phyloP scores from a whole-genome alignment of 495 filamentous ascomycete species.

The Penicillium robsamsonii region DNA sequence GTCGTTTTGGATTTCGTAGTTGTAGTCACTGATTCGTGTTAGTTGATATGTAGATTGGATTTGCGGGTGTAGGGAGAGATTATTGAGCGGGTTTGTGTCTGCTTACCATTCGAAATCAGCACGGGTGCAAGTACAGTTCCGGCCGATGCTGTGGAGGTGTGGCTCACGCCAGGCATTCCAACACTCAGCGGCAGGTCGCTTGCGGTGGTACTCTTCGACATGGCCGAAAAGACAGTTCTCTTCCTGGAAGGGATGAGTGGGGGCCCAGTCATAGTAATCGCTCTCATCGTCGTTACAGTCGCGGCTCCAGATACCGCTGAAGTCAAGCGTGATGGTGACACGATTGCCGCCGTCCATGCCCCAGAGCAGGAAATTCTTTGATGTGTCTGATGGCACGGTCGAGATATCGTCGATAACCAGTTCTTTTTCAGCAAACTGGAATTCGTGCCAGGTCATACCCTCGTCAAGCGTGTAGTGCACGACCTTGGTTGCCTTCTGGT shows the following conservation, averaged over 20 bases:
- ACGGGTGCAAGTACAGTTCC: slow-evolving; percentile 78
- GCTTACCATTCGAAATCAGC: slow-evolving; percentile 90
- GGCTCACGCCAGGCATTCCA: slow-evolving; percentile 75
- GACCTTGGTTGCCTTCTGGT: slow-evolving; percentile 59
- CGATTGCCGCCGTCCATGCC: slow-evolving; percentile 56
- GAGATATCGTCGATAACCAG: slow-evolving; percentile 73
- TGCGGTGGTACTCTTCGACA: slow-evolving; percentile 83
- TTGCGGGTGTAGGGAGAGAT: too few relatives aligned
- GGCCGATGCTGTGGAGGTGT: slow-evolving; percentile 57
- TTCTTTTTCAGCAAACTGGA: slow-evolving; percentile 67
- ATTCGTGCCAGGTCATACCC: slow-evolving; percentile 71
- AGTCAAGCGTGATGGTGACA: slow-evolving; percentile 79
- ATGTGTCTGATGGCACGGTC: slow-evolving; percentile 84
- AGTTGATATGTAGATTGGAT: slow-evolving; percentile 3
- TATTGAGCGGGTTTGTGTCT: neutral
- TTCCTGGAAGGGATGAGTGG: slow-evolving; percentile 70
- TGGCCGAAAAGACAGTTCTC: slow-evolving; percentile 91
- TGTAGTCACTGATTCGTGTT: slow-evolving; percentile 72
- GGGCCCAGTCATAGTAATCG: slow-evolving; percentile 84
- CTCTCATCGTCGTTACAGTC: slow-evolving; percentile 63
- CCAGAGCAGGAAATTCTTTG: slow-evolving; percentile 89
- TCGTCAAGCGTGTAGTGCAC: slow-evolving; percentile 78
- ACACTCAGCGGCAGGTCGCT: slow-evolving; percentile 69
- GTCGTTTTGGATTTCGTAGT: slow-evolving; percentile 75
- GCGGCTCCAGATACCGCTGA: slow-evolving; percentile 67